Evolutionary conservation across 2,329 filamentous ascomycete genomes (phyloP).

Genomic region (Alternaria sp.): DNA sequence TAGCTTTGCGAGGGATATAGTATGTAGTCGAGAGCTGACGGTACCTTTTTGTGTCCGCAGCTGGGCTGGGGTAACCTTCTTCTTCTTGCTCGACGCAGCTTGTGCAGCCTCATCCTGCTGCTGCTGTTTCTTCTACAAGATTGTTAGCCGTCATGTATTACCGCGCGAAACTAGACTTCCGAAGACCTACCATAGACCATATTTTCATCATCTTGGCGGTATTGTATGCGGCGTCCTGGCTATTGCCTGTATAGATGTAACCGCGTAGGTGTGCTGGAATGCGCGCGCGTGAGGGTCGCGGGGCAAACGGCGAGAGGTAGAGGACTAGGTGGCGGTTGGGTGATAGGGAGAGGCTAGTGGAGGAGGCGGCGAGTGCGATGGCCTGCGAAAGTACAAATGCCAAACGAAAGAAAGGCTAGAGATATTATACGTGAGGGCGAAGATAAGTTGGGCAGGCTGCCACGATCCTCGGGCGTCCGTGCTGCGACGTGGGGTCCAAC

Average conservation of each 20-base stretch:
- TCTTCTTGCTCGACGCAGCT: constrained; percentile 82
- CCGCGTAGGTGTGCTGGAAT: constrained; percentile 22
- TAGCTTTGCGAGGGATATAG: constrained; percentile 2
- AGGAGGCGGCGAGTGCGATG: not conserved
- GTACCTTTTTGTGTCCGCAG: constrained; percentile 93
- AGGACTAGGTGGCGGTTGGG: not conserved
- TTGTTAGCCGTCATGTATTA: constrained; percentile 29
- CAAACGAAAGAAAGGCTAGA: constrained; percentile 14
- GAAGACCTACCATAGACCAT: constrained; percentile 86
- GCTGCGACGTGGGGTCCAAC: constrained; percentile 18
- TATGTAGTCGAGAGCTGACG: not conserved
- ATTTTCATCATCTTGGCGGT: constrained; percentile 89
- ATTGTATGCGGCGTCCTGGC: constrained; percentile 18
- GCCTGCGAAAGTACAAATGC: constrained; percentile 18
- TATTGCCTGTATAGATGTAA: constrained; percentile 7
- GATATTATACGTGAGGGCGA: constrained; percentile 13
- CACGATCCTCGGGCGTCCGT: constrained; percentile 22
- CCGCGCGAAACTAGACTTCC: not conserved
- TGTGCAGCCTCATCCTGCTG: constrained; percentile 93
- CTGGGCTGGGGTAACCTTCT: constrained; percentile 97
- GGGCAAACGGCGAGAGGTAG: constrained; percentile 14
- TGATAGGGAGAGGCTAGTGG: not conserved
- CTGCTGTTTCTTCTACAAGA: constrained; percentile 78
- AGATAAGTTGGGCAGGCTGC: constrained; percentile 17
- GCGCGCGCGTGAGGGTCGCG: constrained; percentile 19